These are phyloP conservation scores for Volvox reticuliferus DNA, from an alignment of 139 green algal genomes.

Conservation along the genomic window DNA sequence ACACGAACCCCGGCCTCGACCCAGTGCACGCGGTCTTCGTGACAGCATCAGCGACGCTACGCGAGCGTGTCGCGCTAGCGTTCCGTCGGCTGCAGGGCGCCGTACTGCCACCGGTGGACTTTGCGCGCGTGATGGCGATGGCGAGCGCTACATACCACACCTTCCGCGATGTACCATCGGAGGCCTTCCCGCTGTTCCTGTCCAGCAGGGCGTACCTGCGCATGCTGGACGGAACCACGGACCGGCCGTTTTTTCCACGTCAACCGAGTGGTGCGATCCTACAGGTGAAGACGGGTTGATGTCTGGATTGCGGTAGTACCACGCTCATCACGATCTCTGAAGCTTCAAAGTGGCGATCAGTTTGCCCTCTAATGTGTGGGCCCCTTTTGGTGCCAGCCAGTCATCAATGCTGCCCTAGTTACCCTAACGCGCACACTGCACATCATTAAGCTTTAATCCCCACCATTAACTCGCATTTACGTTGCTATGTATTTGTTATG, in stretches of 20 bases:
- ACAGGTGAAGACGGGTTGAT: neutral
- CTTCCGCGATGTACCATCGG: constrained; percentile 65
- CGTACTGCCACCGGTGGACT: constrained; percentile 53
- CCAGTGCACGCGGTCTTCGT: constrained; percentile 73
- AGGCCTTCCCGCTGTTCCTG: constrained; percentile 86
- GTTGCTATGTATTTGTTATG: too few species aligned
- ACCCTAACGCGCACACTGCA: too few species aligned
- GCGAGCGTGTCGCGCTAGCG: constrained; percentile 71
- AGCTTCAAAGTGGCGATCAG: too few species aligned
- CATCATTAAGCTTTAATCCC: too few species aligned
- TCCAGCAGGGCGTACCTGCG: constrained; percentile 67
- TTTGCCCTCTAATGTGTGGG: too few species aligned
- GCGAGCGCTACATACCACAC: constrained; percentile 53
- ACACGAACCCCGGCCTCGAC: constrained; percentile 29
- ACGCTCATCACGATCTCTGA: too few species aligned
- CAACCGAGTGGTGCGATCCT: constrained; percentile 54
- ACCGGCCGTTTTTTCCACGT: constrained; percentile 79
- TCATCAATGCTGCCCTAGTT: too few species aligned
- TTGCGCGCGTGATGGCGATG: constrained; percentile 37
- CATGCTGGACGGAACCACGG: constrained; percentile 75
- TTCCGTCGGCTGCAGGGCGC: constrained; percentile 77
- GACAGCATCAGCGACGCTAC: constrained; percentile 79
- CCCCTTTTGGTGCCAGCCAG: too few species aligned
- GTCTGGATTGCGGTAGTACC: too few species aligned
- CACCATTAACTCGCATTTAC: too few species aligned